A percentile compares a stretch with the other conserved stretches of the same genome.
Evolutionary conservation across 2,329 filamentous ascomycete species (phyloP).

Genomic region (Mycocentrospora acerina): DNA sequence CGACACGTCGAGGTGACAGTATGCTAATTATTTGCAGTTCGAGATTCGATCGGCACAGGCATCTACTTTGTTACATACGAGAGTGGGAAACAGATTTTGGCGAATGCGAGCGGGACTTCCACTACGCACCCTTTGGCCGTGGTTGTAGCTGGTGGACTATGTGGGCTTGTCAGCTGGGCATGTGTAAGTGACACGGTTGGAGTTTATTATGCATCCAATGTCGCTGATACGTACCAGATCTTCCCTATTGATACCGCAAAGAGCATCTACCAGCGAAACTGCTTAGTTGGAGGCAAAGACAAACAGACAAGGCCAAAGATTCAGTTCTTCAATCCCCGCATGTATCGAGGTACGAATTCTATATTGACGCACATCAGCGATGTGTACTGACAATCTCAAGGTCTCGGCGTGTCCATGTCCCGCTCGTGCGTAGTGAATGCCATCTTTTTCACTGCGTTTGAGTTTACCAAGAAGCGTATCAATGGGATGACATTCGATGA

Average conservation of each 20-base stretch:
- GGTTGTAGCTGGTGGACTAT: constrained; percentile 74
- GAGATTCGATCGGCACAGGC: constrained; percentile 79
- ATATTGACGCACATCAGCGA: neutral
- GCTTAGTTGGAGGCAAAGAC: constrained; percentile 67
- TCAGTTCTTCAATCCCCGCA: constrained; percentile 72
- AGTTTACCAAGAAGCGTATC: constrained; percentile 70
- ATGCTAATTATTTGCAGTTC: constrained; percentile 55
- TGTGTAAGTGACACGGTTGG: constrained; percentile 59
- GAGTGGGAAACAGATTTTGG: constrained; percentile 78
- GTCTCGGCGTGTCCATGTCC: constrained; percentile 76
- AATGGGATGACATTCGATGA: constrained; percentile 45
- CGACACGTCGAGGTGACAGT: neutral
- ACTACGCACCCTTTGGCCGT: constrained; percentile 80
- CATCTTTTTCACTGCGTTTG: constrained; percentile 87
- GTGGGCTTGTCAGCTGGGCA: constrained; percentile 82
- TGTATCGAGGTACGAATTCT: constrained; percentile 68
- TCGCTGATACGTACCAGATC: constrained; percentile 42
- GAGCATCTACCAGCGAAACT: constrained; percentile 81
- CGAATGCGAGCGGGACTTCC: constrained; percentile 70
- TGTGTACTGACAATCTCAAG: constrained; percentile 24
- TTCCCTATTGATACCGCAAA: constrained; percentile 77
- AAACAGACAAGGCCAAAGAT: constrained; percentile 64
- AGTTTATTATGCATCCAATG: neutral
- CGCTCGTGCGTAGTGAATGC: constrained; percentile 82
- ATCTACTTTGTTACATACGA: constrained; percentile 92